Evolutionary conservation across 805 yeast species (phyloP), one percentile per base, ranked within the genome.

Genomic region (Helenozyma rhizophorensis): DNA sequence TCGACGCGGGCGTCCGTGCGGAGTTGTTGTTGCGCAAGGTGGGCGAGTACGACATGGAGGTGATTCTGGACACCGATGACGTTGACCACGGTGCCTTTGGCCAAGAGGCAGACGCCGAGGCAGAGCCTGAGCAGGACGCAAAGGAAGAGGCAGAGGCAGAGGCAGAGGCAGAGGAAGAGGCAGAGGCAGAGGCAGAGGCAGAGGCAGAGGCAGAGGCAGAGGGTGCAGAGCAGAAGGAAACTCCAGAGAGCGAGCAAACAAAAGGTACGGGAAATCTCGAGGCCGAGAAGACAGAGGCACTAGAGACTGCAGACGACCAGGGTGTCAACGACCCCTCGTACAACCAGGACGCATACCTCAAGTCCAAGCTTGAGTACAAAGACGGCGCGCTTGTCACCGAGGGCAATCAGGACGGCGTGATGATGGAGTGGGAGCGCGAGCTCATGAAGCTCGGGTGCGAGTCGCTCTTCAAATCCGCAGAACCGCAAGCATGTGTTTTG

Each of bases 401-500:
- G 39, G 80, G 76, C 15, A 65, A 80, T 32, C 68, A 73, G 28
- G 97, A 89, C 50, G 97, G 96, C 12, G 97, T 89, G 2, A 89
- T 89, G 97, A 89, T 89, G 97, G 83, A 82, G 47, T 89, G 97
- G 97, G 97, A 89, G 54, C 70, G 77, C 4, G 74, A 78, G 14
- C 66, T 89, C 35, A 89, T 89, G 97, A 65, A 70, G 32, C 68
- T 80, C 11, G 95, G 95, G 1, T 82, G 94, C 34, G 78, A 83
- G 21, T 64, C 90, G 0, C 54, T 90, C n/a, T 79, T 81, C 53
- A 65, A 65, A 29, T 65, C 75, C 1, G 47, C 60, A 9, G 65
- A 68, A 22, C 53, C 65, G 8, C 70, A 65, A 25, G 46, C 68
- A 14, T 72, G 65, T 24, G 77, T 90, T 2, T 63, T 90, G 23